Evolutionary conservation across 2,329 filamentous ascomycete genomes (phyloP).

Genomic region (Pseudocercospora musae): DNA sequence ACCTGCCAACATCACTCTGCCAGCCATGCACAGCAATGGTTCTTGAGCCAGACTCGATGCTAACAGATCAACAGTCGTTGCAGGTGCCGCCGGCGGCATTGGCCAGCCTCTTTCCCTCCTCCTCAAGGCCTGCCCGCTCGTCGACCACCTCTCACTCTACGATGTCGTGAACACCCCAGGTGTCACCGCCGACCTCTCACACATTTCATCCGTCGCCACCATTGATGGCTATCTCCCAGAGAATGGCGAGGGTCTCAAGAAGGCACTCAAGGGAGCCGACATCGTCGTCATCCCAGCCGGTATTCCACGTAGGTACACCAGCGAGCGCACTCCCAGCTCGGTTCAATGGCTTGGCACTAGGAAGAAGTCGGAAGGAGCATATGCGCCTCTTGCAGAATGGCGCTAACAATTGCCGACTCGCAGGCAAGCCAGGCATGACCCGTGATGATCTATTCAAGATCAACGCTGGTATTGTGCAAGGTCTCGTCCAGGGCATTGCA

Average conservation of each 20-base stretch:
- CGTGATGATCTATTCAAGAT: conserved; percentile 99
- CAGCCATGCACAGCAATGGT: neutral
- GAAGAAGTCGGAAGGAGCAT: conserved; percentile 14
- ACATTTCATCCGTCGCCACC: conserved; percentile 90
- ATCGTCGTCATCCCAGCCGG: conserved; percentile 96
- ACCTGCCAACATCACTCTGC: neutral
- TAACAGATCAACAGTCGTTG: conserved; percentile 58
- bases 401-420: conserved; percentile 4
- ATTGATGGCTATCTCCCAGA: conserved; percentile 83
- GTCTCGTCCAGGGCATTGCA: conserved; percentile 82
- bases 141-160: conserved; percentile 93
- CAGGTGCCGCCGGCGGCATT: conserved; percentile 97
- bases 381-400: conserved; percentile 11
- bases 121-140: conserved; percentile 81
- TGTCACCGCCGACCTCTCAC: conserved; percentile 91
- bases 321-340: neutral
- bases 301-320: conserved; percentile 70
- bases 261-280: conserved; percentile 87
- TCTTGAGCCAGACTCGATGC: neutral
- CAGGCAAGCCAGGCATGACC: conserved; percentile 98
- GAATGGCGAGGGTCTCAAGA: conserved; percentile 72
- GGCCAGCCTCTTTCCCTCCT: conserved; percentile 98
- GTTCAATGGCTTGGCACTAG: conserved; percentile 4
- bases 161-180: conserved; percentile 99
- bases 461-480: conserved; percentile 97